Evolutionary conservation across 768 basidiomycete genomes (phyloP).

Genomic region (Tricholoma hemisulphureum): DNA sequence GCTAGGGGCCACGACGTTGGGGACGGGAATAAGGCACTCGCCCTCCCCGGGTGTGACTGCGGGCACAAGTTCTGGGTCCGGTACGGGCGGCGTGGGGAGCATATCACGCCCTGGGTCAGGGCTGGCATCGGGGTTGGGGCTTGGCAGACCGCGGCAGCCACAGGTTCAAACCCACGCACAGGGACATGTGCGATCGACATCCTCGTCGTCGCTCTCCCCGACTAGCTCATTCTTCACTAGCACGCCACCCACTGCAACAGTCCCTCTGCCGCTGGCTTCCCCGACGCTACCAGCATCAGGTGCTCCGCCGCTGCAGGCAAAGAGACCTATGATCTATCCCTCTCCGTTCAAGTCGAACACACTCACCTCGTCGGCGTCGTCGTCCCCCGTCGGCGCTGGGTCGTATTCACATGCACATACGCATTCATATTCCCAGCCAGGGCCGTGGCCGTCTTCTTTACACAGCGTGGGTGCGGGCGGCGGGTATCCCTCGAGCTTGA

Average conservation of each 20-base stretch:
- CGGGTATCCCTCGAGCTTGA: background rate
- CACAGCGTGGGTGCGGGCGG: background rate
- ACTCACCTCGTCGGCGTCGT: constrained; percentile 13
- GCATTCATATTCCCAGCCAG: constrained; percentile 2
- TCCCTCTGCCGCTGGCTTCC: background rate
- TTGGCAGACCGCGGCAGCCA: background rate
- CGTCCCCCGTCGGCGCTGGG: constrained; percentile 10
- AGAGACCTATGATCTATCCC: constrained; percentile 14
- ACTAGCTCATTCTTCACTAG: constrained; percentile 17
- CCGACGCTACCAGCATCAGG: background rate
- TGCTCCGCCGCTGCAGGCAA: background rate
- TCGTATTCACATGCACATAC: background rate
- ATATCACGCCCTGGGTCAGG: background rate
- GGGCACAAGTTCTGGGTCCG: background rate
- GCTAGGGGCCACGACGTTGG: background rate
- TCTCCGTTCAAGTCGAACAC: constrained; percentile 33
- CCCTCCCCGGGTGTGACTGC: background rate
- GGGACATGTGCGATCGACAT: constrained; percentile 7
- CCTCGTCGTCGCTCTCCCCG: constrained; percentile 17
- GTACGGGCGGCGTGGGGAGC: background rate
- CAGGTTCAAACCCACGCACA: background rate
- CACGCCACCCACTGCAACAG: background rate
- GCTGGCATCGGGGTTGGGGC: background rate
- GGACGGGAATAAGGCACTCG: background rate
- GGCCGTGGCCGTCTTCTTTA: background rate